These are phyloP conservation scores for Globisporangium nodosum DNA, from an alignment of 352 stramenopile species.

Conservation along the genomic window DNA sequence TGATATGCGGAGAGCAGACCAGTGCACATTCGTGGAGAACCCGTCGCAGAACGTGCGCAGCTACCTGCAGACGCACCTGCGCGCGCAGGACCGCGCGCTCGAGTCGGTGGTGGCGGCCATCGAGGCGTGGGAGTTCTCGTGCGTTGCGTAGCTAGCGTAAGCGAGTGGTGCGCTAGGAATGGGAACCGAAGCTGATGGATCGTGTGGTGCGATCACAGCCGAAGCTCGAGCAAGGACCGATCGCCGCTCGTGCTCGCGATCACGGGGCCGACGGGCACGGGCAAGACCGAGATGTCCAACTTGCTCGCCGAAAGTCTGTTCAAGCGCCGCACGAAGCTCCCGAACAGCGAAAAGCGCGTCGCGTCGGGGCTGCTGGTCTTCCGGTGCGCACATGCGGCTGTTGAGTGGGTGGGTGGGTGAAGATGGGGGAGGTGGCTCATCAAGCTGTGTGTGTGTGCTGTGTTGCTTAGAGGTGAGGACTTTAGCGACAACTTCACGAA, in stretches of 20 bases:
- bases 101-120: slow-evolving; percentile 64
- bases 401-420: not conserved
- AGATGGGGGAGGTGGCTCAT: too few relatives aligned
- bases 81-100: slow-evolving; percentile 58
- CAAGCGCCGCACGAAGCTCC: slow-evolving; percentile 62
- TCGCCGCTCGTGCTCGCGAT: slow-evolving; percentile 85
- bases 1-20: slow-evolving; percentile 22
- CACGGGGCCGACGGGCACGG: slow-evolving; percentile 84
- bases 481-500: slow-evolving; percentile 85
- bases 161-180: too few relatives aligned
- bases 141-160: too few relatives aligned
- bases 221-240: slow-evolving; percentile 49
- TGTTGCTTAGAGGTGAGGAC: slow-evolving; percentile 70
- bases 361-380: slow-evolving; percentile 76
- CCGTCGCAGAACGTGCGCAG: slow-evolving; percentile 49
- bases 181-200: not conserved
- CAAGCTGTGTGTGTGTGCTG: not conserved
- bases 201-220: slow-evolving; percentile 15
- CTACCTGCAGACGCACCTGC: slow-evolving; percentile 57
- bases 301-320: slow-evolving; percentile 82
- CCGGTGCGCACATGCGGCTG: slow-evolving; percentile 34
- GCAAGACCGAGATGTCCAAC: slow-evolving; percentile 89
- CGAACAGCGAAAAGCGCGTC: slow-evolving; percentile 63
- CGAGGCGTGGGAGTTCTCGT: slow-evolving; percentile 84
- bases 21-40: slow-evolving; percentile 71